Conservation (phyloP, 202 grass and related monocot genomes). For the Zoysia matrella region DNA sequence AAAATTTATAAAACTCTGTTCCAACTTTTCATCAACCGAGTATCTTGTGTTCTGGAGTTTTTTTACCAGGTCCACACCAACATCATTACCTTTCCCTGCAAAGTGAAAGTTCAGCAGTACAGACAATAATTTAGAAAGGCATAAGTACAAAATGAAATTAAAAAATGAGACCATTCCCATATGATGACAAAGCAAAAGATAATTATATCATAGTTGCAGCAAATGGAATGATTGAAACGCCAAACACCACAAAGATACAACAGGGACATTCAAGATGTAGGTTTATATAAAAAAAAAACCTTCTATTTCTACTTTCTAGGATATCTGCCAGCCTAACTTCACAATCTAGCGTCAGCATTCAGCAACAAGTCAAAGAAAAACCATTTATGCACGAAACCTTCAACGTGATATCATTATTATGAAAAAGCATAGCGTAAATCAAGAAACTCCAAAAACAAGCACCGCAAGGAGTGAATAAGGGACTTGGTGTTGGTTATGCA, state of each 20-base stretch:
- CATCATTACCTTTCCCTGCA: constrained; percentile 78
- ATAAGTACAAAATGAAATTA: constrained; percentile 15
- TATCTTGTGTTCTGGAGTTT: constrained; percentile 88
- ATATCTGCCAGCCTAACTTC: constrained; percentile 12
- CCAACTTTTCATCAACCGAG: constrained; percentile 87
- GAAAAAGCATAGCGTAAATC: constrained; percentile 12
- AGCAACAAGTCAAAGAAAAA: constrained; percentile 30
- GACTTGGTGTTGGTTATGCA: neutral
- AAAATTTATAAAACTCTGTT: constrained; percentile 84
- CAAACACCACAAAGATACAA: neutral
- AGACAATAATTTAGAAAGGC: constrained; percentile 29
- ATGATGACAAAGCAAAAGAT: neutral
- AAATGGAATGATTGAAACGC: constrained; percentile 21
- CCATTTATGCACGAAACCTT: constrained; percentile 6
- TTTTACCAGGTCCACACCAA: constrained; percentile 77
- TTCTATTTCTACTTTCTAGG: neutral
- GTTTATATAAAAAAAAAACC: constrained; percentile 12
- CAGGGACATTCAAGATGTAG: neutral
- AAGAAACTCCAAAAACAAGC: constrained; percentile 32
- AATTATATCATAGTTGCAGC: neutral
- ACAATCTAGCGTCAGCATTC: neutral
- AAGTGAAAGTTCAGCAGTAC: constrained; percentile 28
- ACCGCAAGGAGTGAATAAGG: constrained; percentile 9
- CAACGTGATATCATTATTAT: constrained; percentile 4
- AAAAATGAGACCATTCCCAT: neutral